Conservation (phyloP, 192 early-diverging fungal genomes). For the Backusella psychrophila region DNA sequence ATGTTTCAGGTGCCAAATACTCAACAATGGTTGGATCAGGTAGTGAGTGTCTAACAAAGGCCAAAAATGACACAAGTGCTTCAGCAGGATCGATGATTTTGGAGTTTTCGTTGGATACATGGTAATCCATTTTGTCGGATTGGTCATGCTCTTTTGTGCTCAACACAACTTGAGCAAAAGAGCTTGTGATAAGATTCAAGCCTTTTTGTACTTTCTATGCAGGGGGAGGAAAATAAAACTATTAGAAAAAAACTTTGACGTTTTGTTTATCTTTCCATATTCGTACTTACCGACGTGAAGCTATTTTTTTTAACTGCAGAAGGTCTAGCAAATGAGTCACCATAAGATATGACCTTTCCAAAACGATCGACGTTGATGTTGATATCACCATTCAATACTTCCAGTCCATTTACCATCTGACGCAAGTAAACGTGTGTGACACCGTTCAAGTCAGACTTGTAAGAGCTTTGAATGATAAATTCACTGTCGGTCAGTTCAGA, state of each 20-base stretch:
- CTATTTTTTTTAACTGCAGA: neutral
- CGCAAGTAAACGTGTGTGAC: constrained; percentile 85
- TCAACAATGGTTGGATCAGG: constrained; percentile 28
- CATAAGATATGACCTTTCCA: constrained; percentile 71
- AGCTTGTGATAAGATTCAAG: constrained; percentile 1
- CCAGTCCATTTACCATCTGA: constrained; percentile 67
- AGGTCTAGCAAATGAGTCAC: constrained; percentile 59
- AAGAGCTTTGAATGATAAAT: constrained; percentile 63
- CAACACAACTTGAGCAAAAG: constrained; percentile 8
- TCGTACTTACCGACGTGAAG: constrained; percentile 1
- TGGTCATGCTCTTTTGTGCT: neutral
- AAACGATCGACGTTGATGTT: constrained; percentile 74
- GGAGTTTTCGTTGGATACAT: neutral
- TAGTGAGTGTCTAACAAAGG: constrained; percentile 56
- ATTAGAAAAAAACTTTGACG: neutral
- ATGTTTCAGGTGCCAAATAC: constrained; percentile 5
- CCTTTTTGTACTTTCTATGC: constrained; percentile 6
- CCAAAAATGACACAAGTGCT: constrained; percentile 60
- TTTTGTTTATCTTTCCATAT: neutral
- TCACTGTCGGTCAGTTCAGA: constrained; percentile 38
- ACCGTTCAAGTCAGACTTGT: constrained; percentile 67
- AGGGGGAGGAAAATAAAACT: neutral
- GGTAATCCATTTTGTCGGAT: neutral
- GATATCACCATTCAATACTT: constrained; percentile 81
- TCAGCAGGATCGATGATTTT: constrained; percentile 57